These are phyloP conservation scores for Panaeolus papilionaceus DNA, from an alignment of 768 basidiomycete species.

Conservation along the genomic window DNA sequence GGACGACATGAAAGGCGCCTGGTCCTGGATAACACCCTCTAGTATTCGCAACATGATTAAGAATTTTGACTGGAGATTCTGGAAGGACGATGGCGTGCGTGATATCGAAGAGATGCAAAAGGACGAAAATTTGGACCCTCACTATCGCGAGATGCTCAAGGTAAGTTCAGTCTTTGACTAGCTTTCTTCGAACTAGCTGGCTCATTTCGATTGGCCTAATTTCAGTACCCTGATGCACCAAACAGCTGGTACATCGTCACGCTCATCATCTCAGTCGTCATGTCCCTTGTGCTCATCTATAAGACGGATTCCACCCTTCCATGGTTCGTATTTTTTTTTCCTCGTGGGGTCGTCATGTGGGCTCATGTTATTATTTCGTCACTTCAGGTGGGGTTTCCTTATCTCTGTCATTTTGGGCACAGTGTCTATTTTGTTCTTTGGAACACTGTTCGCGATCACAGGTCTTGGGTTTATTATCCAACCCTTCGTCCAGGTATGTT, in stretches of 20 bases:
- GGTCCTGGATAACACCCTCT: conserved; percentile 51
- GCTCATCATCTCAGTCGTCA: conserved; percentile 48
- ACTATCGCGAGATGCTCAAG: conserved; percentile 59
- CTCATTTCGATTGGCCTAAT: neutral
- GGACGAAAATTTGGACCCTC: conserved; percentile 48
- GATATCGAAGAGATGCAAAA: conserved; percentile 26
- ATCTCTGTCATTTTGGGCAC: conserved; percentile 48
- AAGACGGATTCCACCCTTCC: conserved; percentile 54
- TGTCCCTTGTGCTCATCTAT: conserved; percentile 49
- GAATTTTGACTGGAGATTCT: conserved; percentile 48
- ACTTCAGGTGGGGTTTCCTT: conserved; percentile 53
- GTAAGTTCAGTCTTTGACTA: conserved; percentile 27
- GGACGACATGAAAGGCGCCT: conserved; percentile 46
- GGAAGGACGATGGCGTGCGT: conserved; percentile 47
- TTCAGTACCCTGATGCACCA: conserved; percentile 59
- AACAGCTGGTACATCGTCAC: conserved; percentile 60
- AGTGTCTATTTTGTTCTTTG: conserved; percentile 54
- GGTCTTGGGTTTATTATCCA: conserved; percentile 52
- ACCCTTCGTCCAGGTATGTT: conserved; percentile 54
- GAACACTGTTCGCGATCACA: conserved; percentile 51
- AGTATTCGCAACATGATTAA: conserved; percentile 38
- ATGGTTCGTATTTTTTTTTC: conserved; percentile 38
- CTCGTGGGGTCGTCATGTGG: neutral
- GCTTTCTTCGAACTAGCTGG: neutral
- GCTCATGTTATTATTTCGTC: neutral